Conservation (phyloP, 345 rosid genomes). For the Garcia nutans region DNA sequence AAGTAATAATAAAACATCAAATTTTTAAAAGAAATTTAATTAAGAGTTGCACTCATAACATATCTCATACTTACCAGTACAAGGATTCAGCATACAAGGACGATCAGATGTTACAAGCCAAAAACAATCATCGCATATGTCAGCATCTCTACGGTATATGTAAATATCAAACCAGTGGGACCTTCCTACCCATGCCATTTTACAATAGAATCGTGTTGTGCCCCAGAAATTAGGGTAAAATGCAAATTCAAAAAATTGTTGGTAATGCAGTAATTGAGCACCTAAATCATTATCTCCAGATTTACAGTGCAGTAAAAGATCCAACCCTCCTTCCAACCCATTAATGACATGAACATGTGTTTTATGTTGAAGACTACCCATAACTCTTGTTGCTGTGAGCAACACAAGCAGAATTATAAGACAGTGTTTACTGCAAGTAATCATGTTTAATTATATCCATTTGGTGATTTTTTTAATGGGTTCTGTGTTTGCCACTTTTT, state of each 20-base stretch:
- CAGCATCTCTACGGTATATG: neutral
- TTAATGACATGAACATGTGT: slow-evolving; percentile 17
- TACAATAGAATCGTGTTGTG: neutral
- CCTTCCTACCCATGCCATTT: no score
- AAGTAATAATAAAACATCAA: no score
- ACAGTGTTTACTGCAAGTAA: neutral
- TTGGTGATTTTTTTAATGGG: no score
- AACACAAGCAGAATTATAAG: neutral
- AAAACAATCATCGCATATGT: neutral
- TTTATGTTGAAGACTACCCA: neutral
- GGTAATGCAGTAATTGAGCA: neutral
- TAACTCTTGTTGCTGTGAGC: neutral
- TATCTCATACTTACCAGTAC: no score
- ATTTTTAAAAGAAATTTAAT: no score
- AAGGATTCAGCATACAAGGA: no score
- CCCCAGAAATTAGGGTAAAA: slow-evolving; percentile 19
- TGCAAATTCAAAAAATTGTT: slow-evolving; percentile 1
- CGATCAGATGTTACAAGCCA: no score
- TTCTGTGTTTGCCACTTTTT: no score
- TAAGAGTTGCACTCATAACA: no score
- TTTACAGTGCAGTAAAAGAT: slow-evolving; percentile 18
- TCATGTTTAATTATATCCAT: no score
- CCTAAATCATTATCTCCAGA: slow-evolving; percentile 23
- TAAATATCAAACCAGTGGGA: no score
- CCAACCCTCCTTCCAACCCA: neutral